phyloP scores from a whole-genome alignment of 2,329 filamentous ascomycete genomes.

The Botrytis squamosa region DNA sequence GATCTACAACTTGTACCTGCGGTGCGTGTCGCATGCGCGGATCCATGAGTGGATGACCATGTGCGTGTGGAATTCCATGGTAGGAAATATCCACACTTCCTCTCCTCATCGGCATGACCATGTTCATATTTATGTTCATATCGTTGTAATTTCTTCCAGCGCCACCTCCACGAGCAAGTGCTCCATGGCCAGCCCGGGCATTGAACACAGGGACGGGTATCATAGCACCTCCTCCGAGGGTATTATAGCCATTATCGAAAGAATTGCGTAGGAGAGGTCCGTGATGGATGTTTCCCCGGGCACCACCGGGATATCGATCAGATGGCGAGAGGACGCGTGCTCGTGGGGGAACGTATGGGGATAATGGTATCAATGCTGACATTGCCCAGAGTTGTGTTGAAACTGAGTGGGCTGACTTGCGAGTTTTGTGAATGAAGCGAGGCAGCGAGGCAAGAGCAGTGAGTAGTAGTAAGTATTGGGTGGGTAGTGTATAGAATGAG shows the following conservation, averaged over 20 bases:
- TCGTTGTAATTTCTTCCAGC: constrained; percentile 7
- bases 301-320: constrained; percentile 15
- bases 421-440: constrained; percentile 1
- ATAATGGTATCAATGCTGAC: constrained; percentile 20
- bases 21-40: constrained; percentile 1
- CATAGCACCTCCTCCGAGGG: background rate
- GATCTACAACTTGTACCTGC: constrained; percentile 9
- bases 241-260: constrained; percentile 15
- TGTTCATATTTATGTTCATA: background rate
- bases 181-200: constrained; percentile 1
- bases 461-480: background rate
- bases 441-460: background rate
- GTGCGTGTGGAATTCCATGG: background rate
- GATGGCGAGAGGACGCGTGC: constrained; percentile 15
- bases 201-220: background rate
- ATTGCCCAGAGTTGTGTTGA: constrained; percentile 12
- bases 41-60: background rate
- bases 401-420: background rate
- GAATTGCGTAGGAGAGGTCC: constrained; percentile 15
- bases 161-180: constrained; percentile 7
- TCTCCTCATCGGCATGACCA: constrained; percentile 1
- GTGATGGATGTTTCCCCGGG: background rate
- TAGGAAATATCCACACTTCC: constrained; percentile 8
- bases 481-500: background rate
- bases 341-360: constrained; percentile 17